These are phyloP conservation scores for Mortierella sp. DNA, from an alignment of 371 early-diverging fungal species.

Conservation along the genomic window DNA sequence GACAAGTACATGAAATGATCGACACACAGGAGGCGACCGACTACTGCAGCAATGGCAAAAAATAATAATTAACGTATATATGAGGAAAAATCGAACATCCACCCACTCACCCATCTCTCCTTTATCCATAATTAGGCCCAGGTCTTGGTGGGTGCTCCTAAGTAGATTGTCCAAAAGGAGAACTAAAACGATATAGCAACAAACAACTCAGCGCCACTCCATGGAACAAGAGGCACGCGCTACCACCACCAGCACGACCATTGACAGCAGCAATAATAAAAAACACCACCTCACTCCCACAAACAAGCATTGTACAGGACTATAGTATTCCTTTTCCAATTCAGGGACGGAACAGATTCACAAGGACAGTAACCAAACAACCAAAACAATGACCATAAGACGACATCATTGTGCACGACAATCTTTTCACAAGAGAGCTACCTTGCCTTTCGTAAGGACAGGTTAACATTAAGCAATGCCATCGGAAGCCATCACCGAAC, in stretches of 20 bases:
- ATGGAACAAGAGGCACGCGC: background rate
- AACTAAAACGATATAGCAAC: background rate
- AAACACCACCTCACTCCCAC: too few species aligned
- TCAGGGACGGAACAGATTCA: too few species aligned
- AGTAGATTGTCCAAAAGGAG: background rate
- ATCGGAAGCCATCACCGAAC: background rate
- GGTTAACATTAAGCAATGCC: background rate
- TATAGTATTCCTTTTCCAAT: too few species aligned
- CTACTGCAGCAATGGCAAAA: background rate
- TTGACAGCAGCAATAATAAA: background rate
- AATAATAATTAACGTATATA: background rate
- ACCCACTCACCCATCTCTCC: background rate
- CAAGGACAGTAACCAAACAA: background rate
- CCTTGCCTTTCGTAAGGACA: background rate
- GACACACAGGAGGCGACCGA: too few species aligned
- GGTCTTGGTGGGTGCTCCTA: slow-evolving; percentile 14
- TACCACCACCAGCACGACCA: background rate
- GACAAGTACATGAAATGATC: too few species aligned
- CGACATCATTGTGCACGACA: background rate
- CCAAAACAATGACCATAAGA: background rate
- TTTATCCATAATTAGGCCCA: slow-evolving; percentile 3
- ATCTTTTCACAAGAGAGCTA: background rate
- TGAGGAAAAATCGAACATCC: background rate
- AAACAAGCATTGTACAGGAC: background rate
- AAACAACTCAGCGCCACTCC: background rate